These are phyloP conservation scores for Codiaeum variegatum DNA, from an alignment of 441 rosid genomes.

Conservation along the genomic window DNA sequence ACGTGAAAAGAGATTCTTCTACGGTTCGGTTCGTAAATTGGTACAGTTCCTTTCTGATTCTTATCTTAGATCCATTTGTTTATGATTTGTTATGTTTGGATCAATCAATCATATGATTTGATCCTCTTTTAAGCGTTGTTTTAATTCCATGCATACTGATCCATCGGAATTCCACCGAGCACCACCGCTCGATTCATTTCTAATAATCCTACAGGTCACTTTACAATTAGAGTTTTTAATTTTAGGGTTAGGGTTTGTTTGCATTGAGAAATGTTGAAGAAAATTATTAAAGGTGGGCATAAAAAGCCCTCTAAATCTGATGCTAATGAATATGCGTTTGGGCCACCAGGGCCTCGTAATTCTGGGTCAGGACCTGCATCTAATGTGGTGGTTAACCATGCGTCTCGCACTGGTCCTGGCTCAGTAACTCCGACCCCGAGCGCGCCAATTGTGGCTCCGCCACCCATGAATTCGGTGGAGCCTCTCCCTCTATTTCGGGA, in stretches of 20 bases:
- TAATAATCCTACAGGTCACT: conserved; percentile 18
- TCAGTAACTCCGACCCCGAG: conserved; percentile 22
- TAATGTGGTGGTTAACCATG: conserved; percentile 62
- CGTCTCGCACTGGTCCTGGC: conserved; percentile 46
- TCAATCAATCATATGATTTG: conserved; percentile 16
- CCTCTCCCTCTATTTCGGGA: conserved; percentile 67
- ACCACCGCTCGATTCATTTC: conserved; percentile 15
- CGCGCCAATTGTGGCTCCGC: conserved; percentile 29
- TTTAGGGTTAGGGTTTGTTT: conserved; percentile 30
- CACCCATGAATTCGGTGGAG: conserved; percentile 60
- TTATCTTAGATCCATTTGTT: conserved; percentile 20
- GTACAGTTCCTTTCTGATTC: conserved; percentile 8
- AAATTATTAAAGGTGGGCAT: conserved; percentile 70
- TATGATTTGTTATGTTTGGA: conserved; percentile 11
- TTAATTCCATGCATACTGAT: conserved; percentile 33
- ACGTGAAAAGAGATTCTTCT: conserved; percentile 18
- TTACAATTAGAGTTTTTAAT: not conserved
- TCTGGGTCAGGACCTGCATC: conserved; percentile 37
- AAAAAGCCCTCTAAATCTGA: conserved; percentile 70
- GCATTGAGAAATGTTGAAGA: conserved; percentile 61
- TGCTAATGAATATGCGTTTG: conserved; percentile 41
- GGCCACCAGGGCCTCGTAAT: conserved; percentile 32
- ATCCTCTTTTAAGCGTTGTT: conserved; percentile 8
- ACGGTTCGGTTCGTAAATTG: conserved; percentile 10
- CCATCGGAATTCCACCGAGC: conserved; percentile 19